Conservation (phyloP, 345 rosid genomes). For the Linum lewisii region DNA sequence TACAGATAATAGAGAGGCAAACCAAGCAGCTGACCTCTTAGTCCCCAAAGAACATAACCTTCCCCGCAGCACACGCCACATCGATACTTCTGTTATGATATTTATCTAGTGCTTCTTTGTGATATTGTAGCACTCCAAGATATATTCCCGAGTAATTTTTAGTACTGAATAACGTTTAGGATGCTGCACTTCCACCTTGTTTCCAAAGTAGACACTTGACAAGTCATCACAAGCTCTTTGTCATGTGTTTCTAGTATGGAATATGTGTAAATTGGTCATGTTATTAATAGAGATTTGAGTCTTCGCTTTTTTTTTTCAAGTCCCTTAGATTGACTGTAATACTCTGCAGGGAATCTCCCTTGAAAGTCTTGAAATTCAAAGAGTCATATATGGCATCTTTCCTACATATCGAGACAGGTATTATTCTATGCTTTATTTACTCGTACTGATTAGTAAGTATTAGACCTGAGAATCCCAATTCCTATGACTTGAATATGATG, state of each 20-base stretch:
- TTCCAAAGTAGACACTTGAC: too few relatives aligned
- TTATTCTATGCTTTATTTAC: neutral
- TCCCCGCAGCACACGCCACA: too few relatives aligned
- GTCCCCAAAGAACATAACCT: too few relatives aligned
- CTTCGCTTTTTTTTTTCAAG: neutral
- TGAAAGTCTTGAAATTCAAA: conserved; percentile 54
- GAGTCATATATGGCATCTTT: conserved; percentile 90
- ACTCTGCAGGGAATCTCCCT: conserved; percentile 58
- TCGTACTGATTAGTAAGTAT: neutral
- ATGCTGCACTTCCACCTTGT: too few relatives aligned
- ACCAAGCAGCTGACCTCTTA: too few relatives aligned
- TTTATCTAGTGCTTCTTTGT: too few relatives aligned
- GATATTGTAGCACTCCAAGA: too few relatives aligned
- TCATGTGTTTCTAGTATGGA: neutral
- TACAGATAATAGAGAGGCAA: too few relatives aligned
- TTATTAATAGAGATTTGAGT: neutral
- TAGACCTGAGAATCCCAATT: neutral
- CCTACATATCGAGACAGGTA: conserved; percentile 86
- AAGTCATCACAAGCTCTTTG: too few relatives aligned
- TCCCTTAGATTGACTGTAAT: conserved; percentile 5
- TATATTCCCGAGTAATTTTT: too few relatives aligned
- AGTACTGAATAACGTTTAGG: too few relatives aligned
- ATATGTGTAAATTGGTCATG: neutral
- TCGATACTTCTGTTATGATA: too few relatives aligned
- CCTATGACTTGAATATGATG: conserved; percentile 9